Conservation (phyloP, 1,284 basidiomycete species). For the Ustilago xerochloae region DNA sequence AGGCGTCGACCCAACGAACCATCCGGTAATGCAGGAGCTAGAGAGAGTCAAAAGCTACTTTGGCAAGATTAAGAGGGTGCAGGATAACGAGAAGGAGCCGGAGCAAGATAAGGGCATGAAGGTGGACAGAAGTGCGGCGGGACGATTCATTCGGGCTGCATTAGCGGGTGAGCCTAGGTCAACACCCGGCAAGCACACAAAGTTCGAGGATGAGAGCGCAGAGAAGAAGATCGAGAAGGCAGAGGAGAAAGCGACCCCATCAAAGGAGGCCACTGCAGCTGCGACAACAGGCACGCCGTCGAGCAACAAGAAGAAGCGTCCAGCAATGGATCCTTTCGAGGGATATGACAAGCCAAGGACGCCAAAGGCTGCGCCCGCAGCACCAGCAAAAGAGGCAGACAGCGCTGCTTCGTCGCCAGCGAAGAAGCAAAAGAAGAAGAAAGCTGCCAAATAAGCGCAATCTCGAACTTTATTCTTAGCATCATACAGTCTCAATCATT, state of each 20-base stretch:
- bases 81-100: constrained; percentile 32
- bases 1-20: constrained; percentile 48
- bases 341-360: constrained; percentile 48
- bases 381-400: constrained; percentile 11
- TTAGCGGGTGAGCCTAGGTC: constrained; percentile 21
- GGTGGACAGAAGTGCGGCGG: constrained; percentile 47
- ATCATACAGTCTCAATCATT: neutral
- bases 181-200: constrained; percentile 30
- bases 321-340: constrained; percentile 46
- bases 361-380: constrained; percentile 14
- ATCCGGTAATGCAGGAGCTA: constrained; percentile 54
- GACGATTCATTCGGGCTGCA: constrained; percentile 48
- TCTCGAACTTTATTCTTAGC: neutral
- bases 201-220: constrained; percentile 33
- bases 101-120: constrained; percentile 7
- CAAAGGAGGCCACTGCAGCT: constrained; percentile 3
- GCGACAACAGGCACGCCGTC: neutral
- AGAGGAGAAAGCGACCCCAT: neutral
- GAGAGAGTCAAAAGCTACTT: constrained; percentile 60
- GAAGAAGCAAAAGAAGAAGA: constrained; percentile 43
- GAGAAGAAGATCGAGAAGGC: constrained; percentile 5
- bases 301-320: constrained; percentile 38
- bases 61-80: constrained; percentile 50
- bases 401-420: constrained; percentile 13
- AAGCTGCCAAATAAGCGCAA: constrained; percentile 14